A percentile compares a stretch with the other conserved stretches of the same genome.
Conservation (phyloP, 2,329 filamentous ascomycete genomes). For the Proliferodiscus dingleyae region DNA sequence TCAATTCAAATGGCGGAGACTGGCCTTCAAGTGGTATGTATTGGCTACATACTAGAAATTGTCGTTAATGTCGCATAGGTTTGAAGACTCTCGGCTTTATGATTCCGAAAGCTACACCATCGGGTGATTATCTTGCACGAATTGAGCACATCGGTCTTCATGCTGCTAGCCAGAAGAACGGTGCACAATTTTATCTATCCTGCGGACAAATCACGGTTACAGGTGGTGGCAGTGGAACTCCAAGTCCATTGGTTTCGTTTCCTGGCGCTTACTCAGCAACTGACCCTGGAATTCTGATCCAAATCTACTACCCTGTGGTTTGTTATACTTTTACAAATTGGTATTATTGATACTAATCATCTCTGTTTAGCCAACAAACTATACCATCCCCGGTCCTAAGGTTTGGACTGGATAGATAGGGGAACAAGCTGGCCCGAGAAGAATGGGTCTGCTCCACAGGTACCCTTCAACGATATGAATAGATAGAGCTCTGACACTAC, state of each 20-base stretch:
- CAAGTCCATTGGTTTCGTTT: constrained; percentile 33
- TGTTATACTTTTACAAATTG: not conserved
- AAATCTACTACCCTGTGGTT: constrained; percentile 5
- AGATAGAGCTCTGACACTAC: not conserved
- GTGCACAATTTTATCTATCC: constrained; percentile 29
- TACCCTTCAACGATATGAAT: not conserved
- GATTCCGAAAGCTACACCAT: constrained; percentile 1
- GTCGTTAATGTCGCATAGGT: constrained; percentile 1
- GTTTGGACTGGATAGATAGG: not conserved
- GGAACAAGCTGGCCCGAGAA: not conserved
- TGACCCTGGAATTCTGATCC: constrained; percentile 19
- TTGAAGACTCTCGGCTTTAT: constrained; percentile 4
- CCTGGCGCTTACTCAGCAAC: constrained; percentile 34
- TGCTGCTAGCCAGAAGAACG: constrained; percentile 7
- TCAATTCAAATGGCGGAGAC: not conserved
- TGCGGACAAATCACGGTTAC: constrained; percentile 40
- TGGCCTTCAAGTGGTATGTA: not conserved
- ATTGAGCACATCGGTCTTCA: constrained; percentile 33
- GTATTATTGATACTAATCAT: not conserved
- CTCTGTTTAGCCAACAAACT: not conserved
- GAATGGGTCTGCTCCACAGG: not conserved
- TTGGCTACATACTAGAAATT: not conserved
- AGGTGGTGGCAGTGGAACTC: constrained; percentile 35
- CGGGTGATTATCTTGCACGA: constrained; percentile 36
- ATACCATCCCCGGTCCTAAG: not conserved